These are phyloP conservation scores for Kluyveromyces sp. DNA, from an alignment of 1,139 yeast species.

Conservation along the genomic window DNA sequence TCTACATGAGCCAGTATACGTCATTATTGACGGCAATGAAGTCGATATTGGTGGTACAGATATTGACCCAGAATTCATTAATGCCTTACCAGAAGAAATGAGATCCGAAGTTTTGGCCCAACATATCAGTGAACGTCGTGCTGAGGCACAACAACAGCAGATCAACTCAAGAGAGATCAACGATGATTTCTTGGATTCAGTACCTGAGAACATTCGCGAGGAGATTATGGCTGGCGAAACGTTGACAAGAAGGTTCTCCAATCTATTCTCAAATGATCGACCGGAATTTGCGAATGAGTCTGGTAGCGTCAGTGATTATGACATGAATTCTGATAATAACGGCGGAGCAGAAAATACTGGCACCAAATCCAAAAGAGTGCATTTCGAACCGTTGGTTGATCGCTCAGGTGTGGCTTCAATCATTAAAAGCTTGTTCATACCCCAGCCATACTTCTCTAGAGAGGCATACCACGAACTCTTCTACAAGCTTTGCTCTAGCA, in stretches of 20 bases:
- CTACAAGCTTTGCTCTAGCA: constrained; percentile 63
- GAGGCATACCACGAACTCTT: constrained; percentile 63
- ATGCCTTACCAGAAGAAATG: constrained; percentile 89
- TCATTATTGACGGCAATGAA: constrained; percentile 67
- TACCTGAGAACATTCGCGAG: constrained; percentile 67
- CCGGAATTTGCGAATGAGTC: constrained; percentile 21
- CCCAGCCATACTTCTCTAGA: constrained; percentile 60
- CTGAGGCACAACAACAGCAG: constrained; percentile 38
- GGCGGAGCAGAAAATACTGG: constrained; percentile 16
- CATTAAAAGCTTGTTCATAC: constrained; percentile 63
- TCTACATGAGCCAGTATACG: constrained; percentile 51
- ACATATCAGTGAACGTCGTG: constrained; percentile 65
- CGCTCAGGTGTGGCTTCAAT: constrained; percentile 70
- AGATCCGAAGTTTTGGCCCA: constrained; percentile 88
- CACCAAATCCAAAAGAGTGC: constrained; percentile 37
- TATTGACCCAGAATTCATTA: constrained; percentile 84
- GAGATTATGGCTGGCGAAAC: constrained; percentile 69
- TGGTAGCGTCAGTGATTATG: constrained; percentile 19
- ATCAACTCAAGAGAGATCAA: constrained; percentile 58
- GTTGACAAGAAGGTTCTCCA: constrained; percentile 37
- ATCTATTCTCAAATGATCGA: constrained; percentile 5
- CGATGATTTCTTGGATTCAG: constrained; percentile 73
- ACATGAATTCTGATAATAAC: constrained; percentile 16
- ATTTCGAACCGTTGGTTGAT: constrained; percentile 65
- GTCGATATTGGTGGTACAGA: constrained; percentile 88